Percentiles rank a stretch among this genome's conserved stretches.
Evolutionary conservation across 2,329 filamentous ascomycete species (phyloP).

Genomic region (Pseudocercospora fuligena): DNA sequence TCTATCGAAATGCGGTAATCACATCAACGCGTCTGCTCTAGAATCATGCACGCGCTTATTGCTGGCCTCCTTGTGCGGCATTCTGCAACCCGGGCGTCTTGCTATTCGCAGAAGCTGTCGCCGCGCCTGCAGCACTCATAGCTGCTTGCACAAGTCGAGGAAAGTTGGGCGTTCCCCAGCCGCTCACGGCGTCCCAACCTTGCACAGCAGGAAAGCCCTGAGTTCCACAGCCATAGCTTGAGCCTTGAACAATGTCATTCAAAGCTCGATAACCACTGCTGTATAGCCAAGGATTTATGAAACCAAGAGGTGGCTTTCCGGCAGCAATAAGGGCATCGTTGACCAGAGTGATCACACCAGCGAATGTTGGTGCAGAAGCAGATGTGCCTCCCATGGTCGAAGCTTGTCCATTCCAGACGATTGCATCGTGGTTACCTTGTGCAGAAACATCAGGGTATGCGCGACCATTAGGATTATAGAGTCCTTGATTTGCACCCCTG

Average conservation of each 20-base stretch:
- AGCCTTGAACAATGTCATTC: slow-evolving; percentile 52
- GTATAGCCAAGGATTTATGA: slow-evolving; percentile 66
- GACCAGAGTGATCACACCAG: slow-evolving; percentile 63
- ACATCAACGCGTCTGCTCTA: not conserved
- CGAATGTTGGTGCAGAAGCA: slow-evolving; percentile 63
- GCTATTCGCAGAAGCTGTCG: not conserved
- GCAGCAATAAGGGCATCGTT: slow-evolving; percentile 64
- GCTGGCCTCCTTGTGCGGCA: not conserved
- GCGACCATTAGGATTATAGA: slow-evolving; percentile 52
- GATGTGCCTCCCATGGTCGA: slow-evolving; percentile 52
- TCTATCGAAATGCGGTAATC: not conserved
- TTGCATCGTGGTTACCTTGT: slow-evolving; percentile 51
- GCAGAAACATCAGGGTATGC: slow-evolving; percentile 55
- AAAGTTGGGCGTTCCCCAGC: slow-evolving; percentile 37
- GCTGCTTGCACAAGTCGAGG: not conserved
- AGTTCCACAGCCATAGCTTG: slow-evolving; percentile 32
- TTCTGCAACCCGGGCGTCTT: not conserved
- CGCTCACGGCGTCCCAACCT: slow-evolving; percentile 41
- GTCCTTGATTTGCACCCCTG: slow-evolving; percentile 44
- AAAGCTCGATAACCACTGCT: slow-evolving; percentile 52
- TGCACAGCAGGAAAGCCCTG: slow-evolving; percentile 36
- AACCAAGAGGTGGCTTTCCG: slow-evolving; percentile 59
- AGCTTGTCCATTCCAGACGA: slow-evolving; percentile 48
- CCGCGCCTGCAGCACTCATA: not conserved
- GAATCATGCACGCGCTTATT: not conserved